Evolutionary conservation across 2,329 filamentous ascomycete genomes (phyloP).

Genomic region (Ophiobolus disseminans): DNA sequence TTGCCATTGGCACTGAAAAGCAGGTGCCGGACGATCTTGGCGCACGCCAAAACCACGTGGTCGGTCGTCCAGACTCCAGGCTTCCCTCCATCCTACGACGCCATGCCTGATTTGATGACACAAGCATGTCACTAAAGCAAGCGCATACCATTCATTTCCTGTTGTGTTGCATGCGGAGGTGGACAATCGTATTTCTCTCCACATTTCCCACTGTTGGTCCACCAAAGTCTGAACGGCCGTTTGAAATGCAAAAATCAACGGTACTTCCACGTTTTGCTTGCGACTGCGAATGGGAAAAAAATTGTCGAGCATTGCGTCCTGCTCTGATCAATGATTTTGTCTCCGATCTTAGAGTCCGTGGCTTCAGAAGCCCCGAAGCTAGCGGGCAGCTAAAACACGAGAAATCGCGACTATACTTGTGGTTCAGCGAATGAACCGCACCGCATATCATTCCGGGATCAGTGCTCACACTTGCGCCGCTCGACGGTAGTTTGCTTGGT

Average conservation of each 20-base stretch:
- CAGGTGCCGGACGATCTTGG: no score
- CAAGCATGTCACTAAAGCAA: background rate
- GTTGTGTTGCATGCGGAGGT: no score
- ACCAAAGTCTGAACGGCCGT: no score
- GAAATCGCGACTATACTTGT: background rate
- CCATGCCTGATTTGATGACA: background rate
- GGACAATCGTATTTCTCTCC: background rate
- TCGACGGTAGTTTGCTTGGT: slow-evolving; percentile 3
- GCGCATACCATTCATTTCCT: background rate
- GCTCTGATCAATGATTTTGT: background rate
- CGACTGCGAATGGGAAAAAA: background rate
- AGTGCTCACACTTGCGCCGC: slow-evolving; percentile 7
- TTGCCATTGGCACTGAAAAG: no score
- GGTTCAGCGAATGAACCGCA: slow-evolving; percentile 11
- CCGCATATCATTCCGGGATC: slow-evolving; percentile 9
- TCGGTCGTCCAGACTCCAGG: no score
- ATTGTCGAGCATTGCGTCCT: background rate
- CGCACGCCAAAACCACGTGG: no score
- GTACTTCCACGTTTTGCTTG: no score
- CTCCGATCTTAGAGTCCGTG: background rate
- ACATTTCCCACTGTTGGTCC: no score
- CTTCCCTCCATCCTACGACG: background rate
- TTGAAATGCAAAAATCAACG: no score
- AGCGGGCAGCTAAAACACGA: background rate
- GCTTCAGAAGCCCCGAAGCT: background rate